Base-by-base conservation (phyloP, 176 grass and related monocot species). In the Eleusine indica region DNA sequence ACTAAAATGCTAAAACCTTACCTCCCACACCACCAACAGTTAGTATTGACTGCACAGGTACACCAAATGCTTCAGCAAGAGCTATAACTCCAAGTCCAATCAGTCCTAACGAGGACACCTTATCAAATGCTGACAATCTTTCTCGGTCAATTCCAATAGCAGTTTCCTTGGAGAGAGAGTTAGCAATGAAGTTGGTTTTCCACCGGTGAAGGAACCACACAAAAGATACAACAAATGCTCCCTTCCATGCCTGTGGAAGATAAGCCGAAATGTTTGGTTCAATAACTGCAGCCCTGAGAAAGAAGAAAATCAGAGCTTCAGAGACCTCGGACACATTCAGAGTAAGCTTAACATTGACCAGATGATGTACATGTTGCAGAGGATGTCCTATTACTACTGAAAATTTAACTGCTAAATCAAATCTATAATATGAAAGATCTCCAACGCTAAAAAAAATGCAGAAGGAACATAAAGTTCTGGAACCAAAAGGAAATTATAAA, bases 21-120 rank as follows among this genome's bases (percentile, higher is more conserved):
- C 93, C 90, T 96, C 94, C 90, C 44, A 96, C 74, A 64, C 94
- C 88, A 73, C 94, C 88, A 87, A 96, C 94, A 56, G 94, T 91
- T 46, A 93, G 65, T 84, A 93, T 85, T 82, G 94, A 93, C 61
- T 96, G 88, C 67, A 93, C 80, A 63, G 93, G 74, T 57, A 96
- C 79, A 65, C 94, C 91, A 58, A 78, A 89, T 35, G 90, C 86
- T 71, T 93, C 91, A 71, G 94, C 94, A 64, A 96, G 61, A 62
- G 80, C 91, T 78, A 91, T 87, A 38, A 91, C 86, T 84, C 88
- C 94, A 22, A 96, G 79, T 44, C 77, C 69, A 64, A 96, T 85
- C 25, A 96, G 41, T 52, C 91, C 91, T 25, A 96, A 41, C 0
- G 88, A 93, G 40, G 94, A 91, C 12, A 91, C 84, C 52, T 91